Evolutionary conservation across 345 rosid species (phyloP), one percentile per base, ranked within the genome.

Genomic region (Stellera chamaejasme): DNA sequence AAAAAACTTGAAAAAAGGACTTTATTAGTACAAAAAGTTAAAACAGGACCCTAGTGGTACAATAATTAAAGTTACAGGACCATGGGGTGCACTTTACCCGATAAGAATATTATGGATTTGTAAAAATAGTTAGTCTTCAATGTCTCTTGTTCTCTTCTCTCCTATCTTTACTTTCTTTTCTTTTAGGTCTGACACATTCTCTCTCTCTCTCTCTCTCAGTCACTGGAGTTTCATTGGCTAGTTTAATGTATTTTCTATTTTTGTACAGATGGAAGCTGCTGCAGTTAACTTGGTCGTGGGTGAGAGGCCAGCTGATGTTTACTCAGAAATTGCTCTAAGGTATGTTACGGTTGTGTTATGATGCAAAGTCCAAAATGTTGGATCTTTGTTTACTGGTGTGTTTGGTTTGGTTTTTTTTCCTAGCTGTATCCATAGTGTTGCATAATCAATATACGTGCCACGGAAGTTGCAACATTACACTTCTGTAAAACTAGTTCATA

Each of bases 251-350:
- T 59, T 44, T 59, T 63, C 55, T 71, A 52, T 63, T 51, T 71
- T 73, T 55, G 65, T 48, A 28, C 70, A 93, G 99, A 75, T 77
- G 56, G 97, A 85, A 82, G 99, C 97, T 61, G 92, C 88, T 43
- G 97, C 99, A 58, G 99, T 89, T 74, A 93, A 93, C 76, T 77
- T 93, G 72, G 82, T 89, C 23, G 79, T 81, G 23, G 76, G 79
- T 60, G 91, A 89, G 44, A 81, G 84, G 71, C 97, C 96, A 55
- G 91, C 97, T 57, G 99, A 93, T 77, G 94, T 93, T 66, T 93
- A 93, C 70, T 77, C 97, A 41, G 99, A 83, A 77, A 93, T 93
- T 69, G 88, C 99, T 54, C 60, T 53, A 69, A 93, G 99, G 99
- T 93, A 87, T 55, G 48, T 19, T 54, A 45, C 43, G 39, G 10